A percentile compares a stretch with the other conserved stretches of the same genome.
phyloP scores from a whole-genome alignment of 2,329 filamentous ascomycete genomes.

The Magnaporthiopsis incrustans region DNA sequence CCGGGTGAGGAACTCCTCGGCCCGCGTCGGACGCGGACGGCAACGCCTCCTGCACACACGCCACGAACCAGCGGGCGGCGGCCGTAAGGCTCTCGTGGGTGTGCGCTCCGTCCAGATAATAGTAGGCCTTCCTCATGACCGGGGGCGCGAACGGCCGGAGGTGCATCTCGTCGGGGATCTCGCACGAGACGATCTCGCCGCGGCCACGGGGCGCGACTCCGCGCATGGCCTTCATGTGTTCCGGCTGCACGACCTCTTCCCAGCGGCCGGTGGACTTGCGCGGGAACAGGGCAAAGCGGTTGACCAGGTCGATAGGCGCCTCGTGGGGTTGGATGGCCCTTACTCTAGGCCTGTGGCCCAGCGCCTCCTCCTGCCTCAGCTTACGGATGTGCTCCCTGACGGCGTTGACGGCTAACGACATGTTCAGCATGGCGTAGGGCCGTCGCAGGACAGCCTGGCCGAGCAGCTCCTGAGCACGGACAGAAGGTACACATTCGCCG shows the following conservation, averaged over 20 bases:
- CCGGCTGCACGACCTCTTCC: conserved; percentile 1
- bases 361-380: conserved; percentile 1
- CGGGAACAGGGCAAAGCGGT: neutral
- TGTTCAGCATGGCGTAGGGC: conserved; percentile 52
- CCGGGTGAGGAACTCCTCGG: conserved; percentile 9
- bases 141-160: neutral
- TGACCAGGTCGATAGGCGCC: neutral
- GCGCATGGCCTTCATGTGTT: conserved; percentile 57
- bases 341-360: neutral
- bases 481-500: conserved; percentile 22
- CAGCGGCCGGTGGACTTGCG: neutral
- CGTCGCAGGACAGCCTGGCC: conserved; percentile 33
- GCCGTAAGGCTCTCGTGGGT: conserved; percentile 82
- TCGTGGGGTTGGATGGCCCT: neutral
- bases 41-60: conserved; percentile 25
- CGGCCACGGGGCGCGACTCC: conserved; percentile 70
- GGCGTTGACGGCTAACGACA: conserved; percentile 20
- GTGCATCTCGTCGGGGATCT: conserved; percentile 1
- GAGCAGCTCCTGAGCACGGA: conserved; percentile 31
- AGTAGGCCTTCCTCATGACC: neutral
- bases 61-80: conserved; percentile 73
- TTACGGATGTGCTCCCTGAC: conserved; percentile 12
- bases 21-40: conserved; percentile 10
- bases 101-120: conserved; percentile 83
- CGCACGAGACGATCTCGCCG: conserved; percentile 54